Evolutionary conservation across 1,284 basidiomycete species (phyloP), one percentile per base, ranked within the genome.

Genomic region (Butyriboletus pseudospeciosus): DNA sequence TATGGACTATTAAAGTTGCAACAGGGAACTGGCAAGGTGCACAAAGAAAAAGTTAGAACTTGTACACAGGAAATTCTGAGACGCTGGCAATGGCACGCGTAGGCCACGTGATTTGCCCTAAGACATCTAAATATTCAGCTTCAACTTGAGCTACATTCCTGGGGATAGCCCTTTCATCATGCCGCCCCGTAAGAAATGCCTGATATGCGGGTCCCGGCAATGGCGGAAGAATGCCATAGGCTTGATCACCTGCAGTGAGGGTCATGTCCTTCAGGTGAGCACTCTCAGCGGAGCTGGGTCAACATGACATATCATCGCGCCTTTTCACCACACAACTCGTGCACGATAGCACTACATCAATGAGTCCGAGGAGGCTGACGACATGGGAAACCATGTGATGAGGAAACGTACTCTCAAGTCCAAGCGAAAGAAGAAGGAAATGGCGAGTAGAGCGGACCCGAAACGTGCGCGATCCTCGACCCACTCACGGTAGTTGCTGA

Each of bases 191-290:
- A 76, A 75, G 54, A 78, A 78, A 39, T 92, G 88, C 63, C 75
- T 78, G 0, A 77, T 83, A 26, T 92, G 89, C 62, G 80, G 83
- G n/a, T 89, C 89, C 23, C 81, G 79, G 51, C 79, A 86, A 68
- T 92, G 89, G 89, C 83, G 85, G 62, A 90, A 90, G 65, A 86
- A 89, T 26, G 76, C 80, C 0, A 84, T 81, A 48, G 90, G 89
- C 5, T 70, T 86, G 34, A 78, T 92, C 51, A 82, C 82, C 3
- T 92, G 89, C 66, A 83, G 79, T 58, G 87, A 91, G 65, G 89
- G 90, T 3, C 90, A 92, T 64, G 79, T 91, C 52, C 76, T 91
- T 34, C 85, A 87, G 79, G 88, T 89, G 61, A 56, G 68, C 54
- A 34, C 49, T 28, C 13, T 56, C 32, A 20, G 41, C 30, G 17